Evolutionary conservation across 345 rosid species (phyloP).

Genomic region (Cardiospermum halicacabum): DNA sequence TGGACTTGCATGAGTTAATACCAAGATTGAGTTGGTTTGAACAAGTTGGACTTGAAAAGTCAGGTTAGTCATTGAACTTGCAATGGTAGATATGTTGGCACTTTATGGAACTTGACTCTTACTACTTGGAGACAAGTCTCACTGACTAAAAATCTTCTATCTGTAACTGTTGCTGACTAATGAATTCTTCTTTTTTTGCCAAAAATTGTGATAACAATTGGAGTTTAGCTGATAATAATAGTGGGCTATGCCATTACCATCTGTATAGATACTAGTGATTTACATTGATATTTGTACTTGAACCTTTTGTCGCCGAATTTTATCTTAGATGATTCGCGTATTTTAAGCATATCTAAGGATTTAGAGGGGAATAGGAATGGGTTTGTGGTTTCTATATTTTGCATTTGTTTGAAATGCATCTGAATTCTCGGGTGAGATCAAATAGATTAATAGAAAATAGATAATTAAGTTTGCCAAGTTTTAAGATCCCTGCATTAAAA

Average conservation of each 20-base stretch:
- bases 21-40: slow-evolving; percentile 31
- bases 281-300: not conserved
- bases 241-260: not conserved
- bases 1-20: slow-evolving; percentile 29
- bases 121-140: not conserved
- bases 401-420: not conserved
- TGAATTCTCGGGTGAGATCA: not conserved
- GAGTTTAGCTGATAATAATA: not conserved
- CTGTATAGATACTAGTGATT: not conserved
- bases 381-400: not conserved
- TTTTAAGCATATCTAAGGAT: not conserved
- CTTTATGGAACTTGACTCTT: slow-evolving; percentile 2
- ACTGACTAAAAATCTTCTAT: not conserved
- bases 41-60: slow-evolving; percentile 24
- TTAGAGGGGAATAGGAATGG: not conserved
- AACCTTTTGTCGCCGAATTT: not conserved
- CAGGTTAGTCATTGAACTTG: slow-evolving; percentile 28
- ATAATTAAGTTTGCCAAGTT: not conserved
- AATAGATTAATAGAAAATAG: not conserved
- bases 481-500: not conserved
- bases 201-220: not conserved
- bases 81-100: slow-evolving; percentile 8
- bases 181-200: not conserved
- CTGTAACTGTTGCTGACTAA: no score
- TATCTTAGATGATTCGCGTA: not conserved